Percentiles rank a stretch among this genome's conserved stretches.
Evolutionary conservation across 2,329 filamentous ascomycete genomes (phyloP).

Genomic region (Ophiognomonia clavigignenti-juglandacearum): DNA sequence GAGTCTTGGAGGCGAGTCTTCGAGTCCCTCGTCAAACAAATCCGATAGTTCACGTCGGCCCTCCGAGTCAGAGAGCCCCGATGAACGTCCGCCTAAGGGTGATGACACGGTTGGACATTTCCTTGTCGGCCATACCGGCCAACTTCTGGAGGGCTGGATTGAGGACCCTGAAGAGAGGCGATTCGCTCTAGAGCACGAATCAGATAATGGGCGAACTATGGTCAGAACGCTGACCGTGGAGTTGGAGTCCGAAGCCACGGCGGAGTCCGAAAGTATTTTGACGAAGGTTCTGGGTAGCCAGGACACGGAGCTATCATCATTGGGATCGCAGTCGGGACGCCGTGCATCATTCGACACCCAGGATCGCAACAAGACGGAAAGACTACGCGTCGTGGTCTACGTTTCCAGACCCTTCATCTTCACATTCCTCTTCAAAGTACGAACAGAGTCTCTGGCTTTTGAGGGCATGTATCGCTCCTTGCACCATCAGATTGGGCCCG

Average conservation of each 20-base stretch:
- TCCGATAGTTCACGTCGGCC: constrained; percentile 12
- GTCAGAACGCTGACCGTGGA: constrained; percentile 66
- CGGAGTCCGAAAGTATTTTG: constrained; percentile 38
- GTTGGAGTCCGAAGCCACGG: constrained; percentile 39
- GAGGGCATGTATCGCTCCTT: constrained; percentile 54
- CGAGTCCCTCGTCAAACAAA: not conserved
- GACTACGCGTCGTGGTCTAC: constrained; percentile 67
- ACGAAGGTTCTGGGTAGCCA: constrained; percentile 40
- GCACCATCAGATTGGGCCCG: constrained; percentile 55
- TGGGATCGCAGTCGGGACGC: constrained; percentile 2
- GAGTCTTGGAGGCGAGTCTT: constrained; percentile 33
- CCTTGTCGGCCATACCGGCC: constrained; percentile 63
- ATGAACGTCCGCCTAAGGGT: not conserved
- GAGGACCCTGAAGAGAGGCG: constrained; percentile 26
- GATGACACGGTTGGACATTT: constrained; percentile 41
- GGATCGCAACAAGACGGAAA: constrained; percentile 49
- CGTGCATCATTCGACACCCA: constrained; percentile 35
- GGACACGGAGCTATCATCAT: constrained; percentile 22
- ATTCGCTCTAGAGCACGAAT: constrained; percentile 23
- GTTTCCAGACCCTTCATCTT: constrained; percentile 73
- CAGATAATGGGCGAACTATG: constrained; percentile 50
- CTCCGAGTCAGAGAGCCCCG: constrained; percentile 1
- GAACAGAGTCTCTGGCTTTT: constrained; percentile 53
- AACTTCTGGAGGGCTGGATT: constrained; percentile 45
- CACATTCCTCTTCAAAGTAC: constrained; percentile 64